Evolutionary conservation across 179 eudicot species (phyloP).

Genomic region (Carnegiea gigantea): DNA sequence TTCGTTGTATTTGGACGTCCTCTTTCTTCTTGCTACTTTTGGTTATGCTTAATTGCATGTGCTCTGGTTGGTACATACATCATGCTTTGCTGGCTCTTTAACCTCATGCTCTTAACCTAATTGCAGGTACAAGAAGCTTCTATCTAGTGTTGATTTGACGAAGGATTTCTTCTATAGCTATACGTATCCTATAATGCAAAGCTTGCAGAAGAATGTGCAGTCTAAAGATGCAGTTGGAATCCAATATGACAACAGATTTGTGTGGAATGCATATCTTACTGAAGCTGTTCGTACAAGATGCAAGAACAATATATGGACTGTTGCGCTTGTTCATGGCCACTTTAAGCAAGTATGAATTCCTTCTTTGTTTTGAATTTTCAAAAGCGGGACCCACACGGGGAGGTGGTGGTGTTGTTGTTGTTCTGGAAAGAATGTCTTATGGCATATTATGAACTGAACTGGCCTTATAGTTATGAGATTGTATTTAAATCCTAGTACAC

Average conservation of each 20-base stretch:
- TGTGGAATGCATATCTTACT: constrained; percentile 94
- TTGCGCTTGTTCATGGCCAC: constrained; percentile 89
- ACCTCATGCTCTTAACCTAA: constrained; percentile 7
- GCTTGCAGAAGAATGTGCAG: constrained; percentile 84
- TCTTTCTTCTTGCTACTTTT: not conserved
- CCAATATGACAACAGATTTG: constrained; percentile 87
- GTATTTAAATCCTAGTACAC: not conserved
- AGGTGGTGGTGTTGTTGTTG: no score
- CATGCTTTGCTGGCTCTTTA: not conserved
- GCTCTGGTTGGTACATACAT: not conserved
- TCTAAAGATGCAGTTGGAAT: constrained; percentile 63
- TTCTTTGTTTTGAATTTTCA: constrained; percentile 9
- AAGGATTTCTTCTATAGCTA: constrained; percentile 97
- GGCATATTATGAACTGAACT: constrained; percentile 1
- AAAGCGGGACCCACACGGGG: no score
- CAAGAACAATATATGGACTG: constrained; percentile 90
- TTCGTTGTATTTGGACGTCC: not conserved
- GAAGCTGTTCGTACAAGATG: constrained; percentile 82
- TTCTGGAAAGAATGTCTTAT: constrained; percentile 7
- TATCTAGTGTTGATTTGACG: constrained; percentile 93
- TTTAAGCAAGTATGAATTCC: constrained; percentile 73
- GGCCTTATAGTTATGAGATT: constrained; percentile 6
- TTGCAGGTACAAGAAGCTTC: constrained; percentile 97
- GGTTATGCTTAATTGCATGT: not conserved
- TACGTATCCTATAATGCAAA: constrained; percentile 93